These are phyloP conservation scores for Baorangia bicolor DNA, from an alignment of 768 basidiomycete genomes.

Conservation along the genomic window DNA sequence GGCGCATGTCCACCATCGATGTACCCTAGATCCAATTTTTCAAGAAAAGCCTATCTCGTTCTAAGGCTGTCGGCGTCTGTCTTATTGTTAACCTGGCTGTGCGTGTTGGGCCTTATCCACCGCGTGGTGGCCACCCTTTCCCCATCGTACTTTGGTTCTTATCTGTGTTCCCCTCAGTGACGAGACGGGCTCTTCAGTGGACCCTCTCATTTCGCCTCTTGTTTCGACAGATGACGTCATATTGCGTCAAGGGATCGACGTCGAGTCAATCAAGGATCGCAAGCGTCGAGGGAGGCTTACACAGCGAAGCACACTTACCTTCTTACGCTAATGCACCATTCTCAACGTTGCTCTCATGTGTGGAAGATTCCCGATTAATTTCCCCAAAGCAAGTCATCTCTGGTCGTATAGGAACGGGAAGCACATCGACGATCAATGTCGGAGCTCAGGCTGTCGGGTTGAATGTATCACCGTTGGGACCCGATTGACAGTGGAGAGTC, in stretches of 20 bases:
- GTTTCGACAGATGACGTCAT: conserved; percentile 3
- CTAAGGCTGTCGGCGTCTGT: conserved; percentile 10
- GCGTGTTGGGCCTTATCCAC: conserved; percentile 24
- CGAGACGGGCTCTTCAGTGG: not conserved
- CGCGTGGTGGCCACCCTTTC: not conserved
- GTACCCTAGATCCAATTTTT: conserved; percentile 12
- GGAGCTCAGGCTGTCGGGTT: conserved; percentile 13
- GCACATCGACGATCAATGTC: conserved; percentile 26
- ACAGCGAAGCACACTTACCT: not conserved
- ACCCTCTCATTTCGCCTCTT: conserved; percentile 11
- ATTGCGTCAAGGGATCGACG: conserved; percentile 13
- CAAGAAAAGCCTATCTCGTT: conserved; percentile 9
- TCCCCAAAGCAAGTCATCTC: conserved; percentile 21
- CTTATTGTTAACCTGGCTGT: conserved; percentile 21
- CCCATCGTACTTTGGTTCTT: not conserved
- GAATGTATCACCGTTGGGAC: conserved; percentile 15
- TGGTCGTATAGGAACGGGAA: conserved; percentile 16
- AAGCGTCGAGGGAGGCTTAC: conserved; percentile 2
- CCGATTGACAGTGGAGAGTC: conserved; percentile 14
- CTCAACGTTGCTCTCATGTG: conserved; percentile 10
- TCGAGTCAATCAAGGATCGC: conserved; percentile 6
- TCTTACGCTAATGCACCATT: conserved; percentile 9
- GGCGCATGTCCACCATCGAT: conserved; percentile 1
- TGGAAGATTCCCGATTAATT: conserved; percentile 10
- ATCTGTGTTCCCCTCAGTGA: not conserved